A percentile compares a stretch with the other conserved stretches of the same genome.
These are phyloP conservation scores for Lepidium campestre DNA, from an alignment of 441 rosid genomes.

Conservation along the genomic window DNA sequence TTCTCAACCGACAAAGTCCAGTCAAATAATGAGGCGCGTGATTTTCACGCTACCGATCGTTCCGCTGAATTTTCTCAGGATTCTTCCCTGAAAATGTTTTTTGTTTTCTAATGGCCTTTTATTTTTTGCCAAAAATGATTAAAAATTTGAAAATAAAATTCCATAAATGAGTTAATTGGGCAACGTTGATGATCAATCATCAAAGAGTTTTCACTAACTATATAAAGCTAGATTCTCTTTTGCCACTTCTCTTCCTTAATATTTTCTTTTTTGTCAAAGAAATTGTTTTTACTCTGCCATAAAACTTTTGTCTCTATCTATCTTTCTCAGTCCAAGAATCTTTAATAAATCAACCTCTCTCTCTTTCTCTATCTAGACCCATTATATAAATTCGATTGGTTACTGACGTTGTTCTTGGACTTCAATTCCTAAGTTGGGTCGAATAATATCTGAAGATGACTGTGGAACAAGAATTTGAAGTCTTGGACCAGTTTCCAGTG, in stretches of 20 bases:
- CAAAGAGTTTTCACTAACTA: conserved; percentile 8
- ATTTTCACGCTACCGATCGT: not conserved
- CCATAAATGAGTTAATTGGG: conserved; percentile 19
- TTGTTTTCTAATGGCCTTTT: not conserved
- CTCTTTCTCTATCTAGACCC: not conserved
- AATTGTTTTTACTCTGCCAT: not conserved
- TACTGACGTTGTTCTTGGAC: not conserved
- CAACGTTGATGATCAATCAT: not conserved
- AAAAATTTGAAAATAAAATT: not conserved
- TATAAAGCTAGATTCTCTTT: conserved; percentile 32
- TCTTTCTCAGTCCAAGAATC: not conserved
- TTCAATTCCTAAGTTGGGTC: not conserved
- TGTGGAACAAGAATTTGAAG: conserved; percentile 42
- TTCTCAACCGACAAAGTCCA: not conserved
- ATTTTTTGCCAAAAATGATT: not conserved
- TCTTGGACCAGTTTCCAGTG: conserved; percentile 55
- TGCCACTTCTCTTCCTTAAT: not conserved
- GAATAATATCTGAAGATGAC: conserved; percentile 33
- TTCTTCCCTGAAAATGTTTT: conserved; percentile 4
- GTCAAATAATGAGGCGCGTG: conserved; percentile 20
- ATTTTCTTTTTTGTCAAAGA: not conserved
- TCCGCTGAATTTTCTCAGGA: conserved; percentile 1
- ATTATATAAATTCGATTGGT: conserved; percentile 6
- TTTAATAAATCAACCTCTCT: not conserved
- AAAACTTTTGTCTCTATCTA: conserved; percentile 2